A percentile compares a stretch with the other conserved stretches of the same genome.
Evolutionary conservation across 148 eudicot species (phyloP).

Genomic region (Drosera capensis): DNA sequence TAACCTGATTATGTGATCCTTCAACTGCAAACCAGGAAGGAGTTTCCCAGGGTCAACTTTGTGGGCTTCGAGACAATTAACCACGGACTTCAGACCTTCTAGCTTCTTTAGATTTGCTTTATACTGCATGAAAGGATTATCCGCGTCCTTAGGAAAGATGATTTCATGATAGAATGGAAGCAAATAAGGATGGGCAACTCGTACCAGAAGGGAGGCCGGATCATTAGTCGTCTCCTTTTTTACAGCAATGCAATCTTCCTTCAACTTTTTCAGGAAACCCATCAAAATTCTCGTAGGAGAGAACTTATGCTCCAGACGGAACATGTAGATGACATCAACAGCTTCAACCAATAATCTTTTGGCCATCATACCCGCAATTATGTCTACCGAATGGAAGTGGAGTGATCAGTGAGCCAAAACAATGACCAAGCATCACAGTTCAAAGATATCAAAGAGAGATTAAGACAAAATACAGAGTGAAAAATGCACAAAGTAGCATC

Average conservation of each 20-base stretch:
- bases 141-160: neutral
- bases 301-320: constrained; percentile 28
- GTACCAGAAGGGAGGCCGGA: neutral
- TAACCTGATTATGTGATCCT: neutral
- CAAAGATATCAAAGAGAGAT: too few relatives aligned
- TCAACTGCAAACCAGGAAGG: neutral
- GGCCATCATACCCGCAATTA: constrained; percentile 28
- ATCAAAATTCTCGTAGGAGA: neutral
- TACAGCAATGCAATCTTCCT: neutral
- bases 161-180: neutral
- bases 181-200: neutral
- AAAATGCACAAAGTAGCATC: too few relatives aligned
- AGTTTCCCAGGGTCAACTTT: neutral
- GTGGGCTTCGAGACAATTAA: neutral
- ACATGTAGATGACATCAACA: constrained; percentile 27
- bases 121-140: neutral
- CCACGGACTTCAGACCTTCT: neutral
- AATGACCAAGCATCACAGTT: too few relatives aligned
- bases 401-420: neutral
- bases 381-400: constrained; percentile 15
- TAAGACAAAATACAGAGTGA: too few relatives aligned
- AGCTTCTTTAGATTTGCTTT: neutral
- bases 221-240: neutral
- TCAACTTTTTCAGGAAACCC: neutral
- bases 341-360: constrained; percentile 30